A percentile compares a stretch with the other conserved stretches of the same genome.
phyloP scores from a whole-genome alignment of 2,329 filamentous ascomycete species.

The Lasiodiplodia sp. region DNA sequence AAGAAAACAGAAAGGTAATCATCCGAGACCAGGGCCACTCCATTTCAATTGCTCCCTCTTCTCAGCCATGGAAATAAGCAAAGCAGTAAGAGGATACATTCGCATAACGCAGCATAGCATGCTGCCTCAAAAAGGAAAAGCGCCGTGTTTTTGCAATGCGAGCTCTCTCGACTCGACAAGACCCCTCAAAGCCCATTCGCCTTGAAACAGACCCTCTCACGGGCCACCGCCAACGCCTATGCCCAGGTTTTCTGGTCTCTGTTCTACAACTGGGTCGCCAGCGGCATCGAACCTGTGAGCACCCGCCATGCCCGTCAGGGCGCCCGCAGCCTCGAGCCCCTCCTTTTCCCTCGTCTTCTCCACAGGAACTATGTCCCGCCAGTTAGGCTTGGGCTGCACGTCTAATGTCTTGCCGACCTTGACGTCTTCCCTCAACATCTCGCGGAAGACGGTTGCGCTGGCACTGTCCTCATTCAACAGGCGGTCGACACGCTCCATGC shows the following conservation, averaged over 20 bases:
- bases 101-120: neutral
- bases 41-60: too few species aligned
- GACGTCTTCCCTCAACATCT: constrained; percentile 48
- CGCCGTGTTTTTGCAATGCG: neutral
- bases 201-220: neutral
- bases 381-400: constrained; percentile 22
- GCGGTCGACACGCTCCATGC: constrained; percentile 40
- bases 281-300: constrained; percentile 12
- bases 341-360: constrained; percentile 19
- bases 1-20: neutral
- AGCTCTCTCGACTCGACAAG: neutral
- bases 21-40: neutral
- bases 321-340: constrained; percentile 1
- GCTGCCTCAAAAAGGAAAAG: neutral
- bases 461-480: constrained; percentile 43
- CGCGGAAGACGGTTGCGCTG: constrained; percentile 39
- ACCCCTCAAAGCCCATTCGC: neutral
- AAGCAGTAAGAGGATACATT: neutral
- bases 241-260: constrained; percentile 9
- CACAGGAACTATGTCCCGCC: constrained; percentile 3
- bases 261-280: constrained; percentile 13
- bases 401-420: constrained; percentile 9
- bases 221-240: constrained; percentile 15
- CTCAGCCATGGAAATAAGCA: neutral
- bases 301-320: constrained; percentile 16